These are phyloP conservation scores for Auricularia cornea DNA, from an alignment of 768 basidiomycete genomes.

Conservation along the genomic window DNA sequence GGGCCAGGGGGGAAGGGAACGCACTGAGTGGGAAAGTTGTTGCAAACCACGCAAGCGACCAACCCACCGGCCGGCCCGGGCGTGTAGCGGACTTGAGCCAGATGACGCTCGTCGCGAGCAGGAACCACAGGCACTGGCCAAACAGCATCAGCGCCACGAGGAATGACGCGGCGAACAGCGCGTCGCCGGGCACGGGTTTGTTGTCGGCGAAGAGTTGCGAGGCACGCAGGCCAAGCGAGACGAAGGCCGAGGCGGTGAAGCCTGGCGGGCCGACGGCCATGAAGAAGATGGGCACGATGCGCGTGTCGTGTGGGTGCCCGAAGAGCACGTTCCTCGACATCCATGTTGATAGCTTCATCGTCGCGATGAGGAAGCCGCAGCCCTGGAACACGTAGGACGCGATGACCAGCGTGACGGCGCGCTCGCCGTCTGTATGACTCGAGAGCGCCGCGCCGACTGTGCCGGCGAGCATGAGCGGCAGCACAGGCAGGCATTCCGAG, in stretches of 20 bases:
- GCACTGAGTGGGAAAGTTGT: background rate
- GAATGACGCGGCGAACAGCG: conserved; percentile 37
- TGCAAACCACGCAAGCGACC: background rate
- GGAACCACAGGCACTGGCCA: conserved; percentile 40
- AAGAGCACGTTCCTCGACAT: conserved; percentile 30
- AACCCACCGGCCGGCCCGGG: background rate
- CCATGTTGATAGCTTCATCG: conserved; percentile 35
- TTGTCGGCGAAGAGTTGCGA: conserved; percentile 8
- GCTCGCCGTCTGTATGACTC: conserved; percentile 25
- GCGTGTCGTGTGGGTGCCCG: conserved; percentile 41
- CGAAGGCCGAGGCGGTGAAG: conserved; percentile 40
- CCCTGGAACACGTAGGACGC: conserved; percentile 43
- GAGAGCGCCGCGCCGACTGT: conserved; percentile 39
- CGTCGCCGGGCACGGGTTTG: conserved; percentile 28
- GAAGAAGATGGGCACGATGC: conserved; percentile 41
- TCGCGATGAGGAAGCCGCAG: conserved; percentile 3
- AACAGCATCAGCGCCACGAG: conserved; percentile 33
- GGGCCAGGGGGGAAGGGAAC: background rate
- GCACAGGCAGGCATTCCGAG: background rate
- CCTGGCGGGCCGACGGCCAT: conserved; percentile 42
- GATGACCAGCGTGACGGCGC: conserved; percentile 34
- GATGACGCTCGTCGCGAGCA: conserved; percentile 15
- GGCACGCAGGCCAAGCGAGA: conserved; percentile 35
- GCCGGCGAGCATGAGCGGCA: conserved; percentile 37
- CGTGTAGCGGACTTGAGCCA: background rate